Evolutionary conservation across 352 stramenopile species (phyloP).

Genomic region (Phytophthora melonis): DNA sequence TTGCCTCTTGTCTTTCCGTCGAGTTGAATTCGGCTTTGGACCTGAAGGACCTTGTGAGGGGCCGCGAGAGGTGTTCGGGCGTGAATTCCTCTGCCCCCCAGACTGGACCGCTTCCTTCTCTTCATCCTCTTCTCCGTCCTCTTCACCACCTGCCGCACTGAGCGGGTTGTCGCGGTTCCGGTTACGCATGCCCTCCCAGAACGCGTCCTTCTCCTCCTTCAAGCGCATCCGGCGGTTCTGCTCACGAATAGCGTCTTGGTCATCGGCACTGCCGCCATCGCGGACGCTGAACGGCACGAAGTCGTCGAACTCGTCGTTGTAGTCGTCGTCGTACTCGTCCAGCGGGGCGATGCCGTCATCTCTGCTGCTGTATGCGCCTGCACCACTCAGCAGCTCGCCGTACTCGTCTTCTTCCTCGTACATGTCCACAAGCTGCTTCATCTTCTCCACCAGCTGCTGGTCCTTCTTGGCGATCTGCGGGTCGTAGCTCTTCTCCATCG

Average conservation of each 20-base stretch:
- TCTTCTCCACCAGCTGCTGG: slow-evolving; percentile 56
- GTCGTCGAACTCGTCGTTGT: slow-evolving; percentile 89
- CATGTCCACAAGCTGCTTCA: slow-evolving; percentile 58
- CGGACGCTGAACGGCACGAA: slow-evolving; percentile 73
- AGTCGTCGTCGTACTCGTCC: slow-evolving; percentile 86
- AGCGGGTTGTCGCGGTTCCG: slow-evolving; percentile 47
- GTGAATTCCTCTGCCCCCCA: slow-evolving; percentile 16
- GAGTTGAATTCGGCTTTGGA: slow-evolving; percentile 24
- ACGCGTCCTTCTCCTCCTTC: slow-evolving; percentile 69
- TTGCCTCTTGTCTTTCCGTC: slow-evolving; percentile 43
- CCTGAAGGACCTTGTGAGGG: slow-evolving; percentile 8
- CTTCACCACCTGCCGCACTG: slow-evolving; percentile 10
- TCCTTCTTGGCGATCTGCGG: slow-evolving; percentile 62
- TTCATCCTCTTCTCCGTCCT: slow-evolving; percentile 37
- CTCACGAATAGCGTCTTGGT: slow-evolving; percentile 63
- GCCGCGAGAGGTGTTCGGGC: slow-evolving; percentile 1
- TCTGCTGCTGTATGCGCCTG: slow-evolving; percentile 5
- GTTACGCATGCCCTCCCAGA: slow-evolving; percentile 80
- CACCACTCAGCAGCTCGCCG: slow-evolving; percentile 10
- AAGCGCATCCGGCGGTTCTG: slow-evolving; percentile 62
- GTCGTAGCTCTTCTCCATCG: slow-evolving; percentile 66
- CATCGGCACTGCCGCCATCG: slow-evolving; percentile 51
- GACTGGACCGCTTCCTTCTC: slow-evolving; percentile 24
- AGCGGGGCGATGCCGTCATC: slow-evolving; percentile 37
- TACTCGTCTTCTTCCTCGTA: slow-evolving; percentile 64